A percentile compares a stretch with the other conserved stretches of the same genome.
Evolutionary conservation across 2,329 filamentous ascomycete genomes (phyloP).

Genomic region (Tolypocladium sp.): DNA sequence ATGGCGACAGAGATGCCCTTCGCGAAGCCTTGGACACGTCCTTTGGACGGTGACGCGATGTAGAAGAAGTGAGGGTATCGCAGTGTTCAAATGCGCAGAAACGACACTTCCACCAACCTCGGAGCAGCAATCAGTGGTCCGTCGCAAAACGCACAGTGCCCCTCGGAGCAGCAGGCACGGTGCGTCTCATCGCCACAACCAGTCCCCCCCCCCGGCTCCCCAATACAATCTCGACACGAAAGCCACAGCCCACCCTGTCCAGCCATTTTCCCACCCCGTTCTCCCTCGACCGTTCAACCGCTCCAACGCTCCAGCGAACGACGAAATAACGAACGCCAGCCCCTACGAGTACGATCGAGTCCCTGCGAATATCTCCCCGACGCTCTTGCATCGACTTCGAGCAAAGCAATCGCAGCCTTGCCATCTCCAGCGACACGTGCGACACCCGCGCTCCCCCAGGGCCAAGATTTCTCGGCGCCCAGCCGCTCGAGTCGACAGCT

Average conservation of each 20-base stretch:
- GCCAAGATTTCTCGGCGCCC: not conserved
- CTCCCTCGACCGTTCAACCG: not conserved
- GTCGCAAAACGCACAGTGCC: not conserved
- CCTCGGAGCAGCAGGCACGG: not conserved
- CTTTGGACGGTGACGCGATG: no score
- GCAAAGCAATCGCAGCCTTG: not conserved
- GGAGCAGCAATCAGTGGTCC: not conserved
- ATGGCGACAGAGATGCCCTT: no score
- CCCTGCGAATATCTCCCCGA: not conserved
- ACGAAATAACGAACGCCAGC: not conserved
- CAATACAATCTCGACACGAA: not conserved
- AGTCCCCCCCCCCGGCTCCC: not conserved
- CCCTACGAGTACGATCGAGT: not conserved
- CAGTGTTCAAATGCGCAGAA: not conserved
- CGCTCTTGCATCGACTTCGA: not conserved
- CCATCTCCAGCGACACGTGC: not conserved
- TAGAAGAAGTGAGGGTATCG: not conserved
- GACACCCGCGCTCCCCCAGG: not conserved
- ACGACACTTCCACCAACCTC: no score
- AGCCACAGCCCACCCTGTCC: not conserved
- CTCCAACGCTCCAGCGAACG: not conserved
- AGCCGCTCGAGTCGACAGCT: not conserved
- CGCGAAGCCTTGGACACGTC: not conserved
- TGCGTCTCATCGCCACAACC: not conserved
- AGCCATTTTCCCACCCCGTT: not conserved